Evolutionary conservation across 352 stramenopile genomes (phyloP), one percentile per base, ranked within the genome.

Genomic region (Halophytophthora polymorphica): DNA sequence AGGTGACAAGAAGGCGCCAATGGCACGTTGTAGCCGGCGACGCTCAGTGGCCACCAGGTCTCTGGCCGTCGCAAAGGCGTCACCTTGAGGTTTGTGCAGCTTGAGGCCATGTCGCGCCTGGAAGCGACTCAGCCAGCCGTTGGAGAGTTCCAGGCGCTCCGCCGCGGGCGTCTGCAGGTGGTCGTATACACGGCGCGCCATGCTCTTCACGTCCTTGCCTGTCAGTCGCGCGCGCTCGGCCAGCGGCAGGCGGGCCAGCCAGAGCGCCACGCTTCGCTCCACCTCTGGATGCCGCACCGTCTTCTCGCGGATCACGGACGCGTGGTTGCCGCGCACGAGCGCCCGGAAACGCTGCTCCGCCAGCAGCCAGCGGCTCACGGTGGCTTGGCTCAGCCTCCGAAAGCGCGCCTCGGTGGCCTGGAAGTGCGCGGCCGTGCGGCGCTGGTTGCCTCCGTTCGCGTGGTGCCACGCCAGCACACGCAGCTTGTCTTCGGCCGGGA

Each of bases 101-200:
- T 42, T 50, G 19, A 50, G 33, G 2, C 19, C 44, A 18, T 50
- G 33, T 33, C 44, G 36, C 4, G 34, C 6, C n/a, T 63, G 48
- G 29, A 63, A 63, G 35, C 42, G 44, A 19, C 55, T 43, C 11
- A 63, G 22, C 55, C 55, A 63, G 36, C 48, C 55, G 33, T 63
- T 63, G 41, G 55, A 58, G 35, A 63, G 55, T 19, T 63, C 49
- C 18, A 63, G 29, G 12, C 48, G 50, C 37, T 63, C 18, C 5
- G 35, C 29, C 3, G 21, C n/a, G 3, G 55, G 55, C 3, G 41
- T 45, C 1, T 40, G 21, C 18, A 57, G 43, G n/a, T 50, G 31
- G 1, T 63, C 48, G n/a, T 63, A 63, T 25, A 63, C 28, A 21
- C 49, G 41, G 6, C 29, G 28, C 6, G 49, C 44, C 21, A 40